These are phyloP conservation scores for Nitzschia inconspicua DNA, from an alignment of 108 stramenopile genomes.

Conservation along the genomic window DNA sequence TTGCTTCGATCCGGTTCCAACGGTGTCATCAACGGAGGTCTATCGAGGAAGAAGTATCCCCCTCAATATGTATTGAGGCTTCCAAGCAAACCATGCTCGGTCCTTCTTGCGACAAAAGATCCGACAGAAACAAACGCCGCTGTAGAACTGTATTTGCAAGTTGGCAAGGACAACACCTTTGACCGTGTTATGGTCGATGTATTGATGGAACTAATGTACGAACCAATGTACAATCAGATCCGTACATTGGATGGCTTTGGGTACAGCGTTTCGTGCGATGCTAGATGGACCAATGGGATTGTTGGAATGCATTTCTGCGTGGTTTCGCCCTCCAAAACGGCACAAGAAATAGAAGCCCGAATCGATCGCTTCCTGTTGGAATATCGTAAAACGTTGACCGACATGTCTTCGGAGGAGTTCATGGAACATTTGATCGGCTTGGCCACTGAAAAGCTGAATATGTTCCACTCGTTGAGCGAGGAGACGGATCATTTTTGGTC, in stretches of 20 bases:
- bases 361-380: conserved; percentile 71
- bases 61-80: conserved; percentile 43
- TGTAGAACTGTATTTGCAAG: conserved; percentile 82
- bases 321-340: conserved; percentile 61
- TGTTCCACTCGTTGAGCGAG: conserved; percentile 74
- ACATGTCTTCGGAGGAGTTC: conserved; percentile 56
- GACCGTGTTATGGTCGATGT: conserved; percentile 71
- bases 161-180: conserved; percentile 63
- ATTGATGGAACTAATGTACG: conserved; percentile 68
- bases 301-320: conserved; percentile 73
- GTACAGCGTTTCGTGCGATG: conserved; percentile 45
- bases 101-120: conserved; percentile 43
- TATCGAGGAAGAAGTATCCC: conserved; percentile 66
- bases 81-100: conserved; percentile 14
- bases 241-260: conserved; percentile 73
- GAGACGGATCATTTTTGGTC: conserved; percentile 57
- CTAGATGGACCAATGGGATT: conserved; percentile 66
- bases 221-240: conserved; percentile 74
- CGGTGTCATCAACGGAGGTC: conserved; percentile 25
- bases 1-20: conserved; percentile 20
- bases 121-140: conserved; percentile 67
- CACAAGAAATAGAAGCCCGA: conserved; percentile 47
- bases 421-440: conserved; percentile 67
- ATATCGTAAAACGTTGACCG: conserved; percentile 42
- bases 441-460: conserved; percentile 77